Evolutionary conservation across 2,329 filamentous ascomycete genomes (phyloP).

Genomic region (Penicillium sp.): DNA sequence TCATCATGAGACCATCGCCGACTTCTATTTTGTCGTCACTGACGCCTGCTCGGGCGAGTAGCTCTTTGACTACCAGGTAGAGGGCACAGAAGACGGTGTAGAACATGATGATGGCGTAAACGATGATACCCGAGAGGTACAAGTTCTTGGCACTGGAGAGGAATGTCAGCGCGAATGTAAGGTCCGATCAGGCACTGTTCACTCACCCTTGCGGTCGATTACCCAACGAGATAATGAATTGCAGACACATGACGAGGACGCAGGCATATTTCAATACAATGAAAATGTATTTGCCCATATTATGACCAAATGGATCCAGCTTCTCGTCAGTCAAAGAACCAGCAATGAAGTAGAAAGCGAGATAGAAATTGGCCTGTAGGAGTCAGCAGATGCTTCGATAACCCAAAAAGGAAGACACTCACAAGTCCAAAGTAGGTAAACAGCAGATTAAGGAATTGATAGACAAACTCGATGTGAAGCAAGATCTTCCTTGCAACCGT

Average conservation of each 20-base stretch:
- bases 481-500: constrained; percentile 83
- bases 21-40: constrained; percentile 51
- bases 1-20: constrained; percentile 89
- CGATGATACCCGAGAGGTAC: constrained; percentile 80
- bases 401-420: constrained; percentile 17
- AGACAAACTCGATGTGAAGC: constrained; percentile 90
- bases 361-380: constrained; percentile 82
- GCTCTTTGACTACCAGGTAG: constrained; percentile 83
- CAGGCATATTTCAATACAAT: constrained; percentile 78
- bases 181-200: neutral
- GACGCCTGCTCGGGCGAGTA: constrained; percentile 51
- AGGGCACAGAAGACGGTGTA: constrained; percentile 89
- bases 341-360: constrained; percentile 97
- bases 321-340: constrained; percentile 75
- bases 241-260: constrained; percentile 82
- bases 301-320: constrained; percentile 87
- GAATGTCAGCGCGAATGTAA: constrained; percentile 7
- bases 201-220: constrained; percentile 83
- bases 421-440: constrained; percentile 95
- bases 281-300: constrained; percentile 81
- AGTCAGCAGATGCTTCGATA: constrained; percentile 12
- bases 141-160: constrained; percentile 67
- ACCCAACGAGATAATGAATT: constrained; percentile 94
- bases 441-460: constrained; percentile 85
- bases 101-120: constrained; percentile 91